Percentiles rank a stretch among this genome's conserved stretches.
phyloP scores from a whole-genome alignment of 768 basidiomycete species.

The Polyporus arcularius region DNA sequence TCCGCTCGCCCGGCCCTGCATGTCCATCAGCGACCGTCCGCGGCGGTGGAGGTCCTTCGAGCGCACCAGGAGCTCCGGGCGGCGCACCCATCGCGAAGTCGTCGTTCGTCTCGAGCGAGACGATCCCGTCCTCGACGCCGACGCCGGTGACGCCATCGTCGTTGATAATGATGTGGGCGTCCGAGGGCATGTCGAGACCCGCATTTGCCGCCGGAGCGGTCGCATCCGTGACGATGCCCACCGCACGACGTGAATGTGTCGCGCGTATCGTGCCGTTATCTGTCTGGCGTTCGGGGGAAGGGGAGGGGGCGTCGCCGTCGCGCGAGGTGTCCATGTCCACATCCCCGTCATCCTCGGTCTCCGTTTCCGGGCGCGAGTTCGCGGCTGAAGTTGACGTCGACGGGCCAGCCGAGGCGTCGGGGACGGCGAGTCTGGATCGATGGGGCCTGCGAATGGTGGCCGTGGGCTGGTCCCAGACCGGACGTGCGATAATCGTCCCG shows the following conservation, averaged over 20 bases:
- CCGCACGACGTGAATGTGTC: constrained; percentile 42
- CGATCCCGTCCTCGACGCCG: constrained; percentile 75
- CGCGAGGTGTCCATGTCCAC: constrained; percentile 49
- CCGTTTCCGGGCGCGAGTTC: constrained; percentile 67
- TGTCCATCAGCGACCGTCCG: constrained; percentile 26
- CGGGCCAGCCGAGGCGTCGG: constrained; percentile 28
- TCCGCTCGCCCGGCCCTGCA: constrained; percentile 31
- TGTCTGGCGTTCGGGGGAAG: constrained; percentile 31
- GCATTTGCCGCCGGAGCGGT: constrained; percentile 31
- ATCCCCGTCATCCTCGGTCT: constrained; percentile 79
- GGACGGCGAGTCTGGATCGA: constrained; percentile 22
- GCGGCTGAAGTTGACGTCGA: constrained; percentile 39
- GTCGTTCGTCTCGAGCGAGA: constrained; percentile 78
- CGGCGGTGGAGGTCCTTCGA: constrained; percentile 37
- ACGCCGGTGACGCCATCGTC: constrained; percentile 45
- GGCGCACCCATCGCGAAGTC: constrained; percentile 91
- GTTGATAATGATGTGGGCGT: constrained; percentile 56
- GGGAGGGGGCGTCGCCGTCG: constrained; percentile 33
- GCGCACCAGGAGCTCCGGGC: constrained; percentile 87
- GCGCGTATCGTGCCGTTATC: constrained; percentile 26
- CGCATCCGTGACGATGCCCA: constrained; percentile 49
- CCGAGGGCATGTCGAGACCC: constrained; percentile 41
- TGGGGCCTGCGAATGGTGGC: constrained; percentile 22
- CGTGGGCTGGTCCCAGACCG: constrained; percentile 53
- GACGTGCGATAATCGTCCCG: constrained; percentile 71